Evolutionary conservation across 2,329 filamentous ascomycete species (phyloP).

Genomic region (Sporothrix luriei): DNA sequence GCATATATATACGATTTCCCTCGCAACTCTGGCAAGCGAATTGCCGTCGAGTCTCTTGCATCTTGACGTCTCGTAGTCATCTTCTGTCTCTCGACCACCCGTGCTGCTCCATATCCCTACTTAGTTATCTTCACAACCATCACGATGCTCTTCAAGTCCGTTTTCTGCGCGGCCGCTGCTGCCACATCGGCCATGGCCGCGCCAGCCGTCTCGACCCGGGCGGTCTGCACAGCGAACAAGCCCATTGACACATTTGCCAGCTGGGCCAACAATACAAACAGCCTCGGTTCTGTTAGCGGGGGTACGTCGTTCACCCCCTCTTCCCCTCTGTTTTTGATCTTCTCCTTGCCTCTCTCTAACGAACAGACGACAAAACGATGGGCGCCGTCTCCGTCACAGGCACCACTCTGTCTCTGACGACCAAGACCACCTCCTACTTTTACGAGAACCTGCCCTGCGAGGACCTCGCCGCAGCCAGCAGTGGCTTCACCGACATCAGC

Average conservation of each 20-base stretch:
- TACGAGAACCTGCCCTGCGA: constrained; percentile 57
- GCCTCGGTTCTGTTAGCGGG: constrained; percentile 38
- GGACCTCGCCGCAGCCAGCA: constrained; percentile 44
- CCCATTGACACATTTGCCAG: constrained; percentile 41
- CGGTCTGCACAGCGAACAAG: constrained; percentile 40
- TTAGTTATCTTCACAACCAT: not conserved
- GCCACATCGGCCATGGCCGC: constrained; percentile 9
- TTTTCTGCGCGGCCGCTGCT: constrained; percentile 10
- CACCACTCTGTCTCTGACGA: constrained; percentile 54
- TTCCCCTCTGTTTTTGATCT: not conserved
- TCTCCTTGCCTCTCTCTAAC: not conserved
- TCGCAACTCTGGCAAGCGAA: not conserved
- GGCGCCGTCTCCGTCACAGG: constrained; percentile 46
- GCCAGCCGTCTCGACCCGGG: constrained; percentile 23
- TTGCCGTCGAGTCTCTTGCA: not conserved
- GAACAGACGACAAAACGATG: constrained; percentile 44
- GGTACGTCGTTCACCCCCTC: constrained; percentile 35
- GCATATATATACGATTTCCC: constrained; percentile 10
- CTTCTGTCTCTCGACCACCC: not conserved
- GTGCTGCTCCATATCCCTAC: no score
- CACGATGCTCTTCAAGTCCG: constrained; percentile 15
- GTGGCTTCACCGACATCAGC: constrained; percentile 52
- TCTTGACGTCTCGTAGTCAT: not conserved
- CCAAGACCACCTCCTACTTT: constrained; percentile 54
- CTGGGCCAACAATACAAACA: constrained; percentile 40